Conservation (phyloP, 164 flowering plant species). For the Sextonia rubra region DNA sequence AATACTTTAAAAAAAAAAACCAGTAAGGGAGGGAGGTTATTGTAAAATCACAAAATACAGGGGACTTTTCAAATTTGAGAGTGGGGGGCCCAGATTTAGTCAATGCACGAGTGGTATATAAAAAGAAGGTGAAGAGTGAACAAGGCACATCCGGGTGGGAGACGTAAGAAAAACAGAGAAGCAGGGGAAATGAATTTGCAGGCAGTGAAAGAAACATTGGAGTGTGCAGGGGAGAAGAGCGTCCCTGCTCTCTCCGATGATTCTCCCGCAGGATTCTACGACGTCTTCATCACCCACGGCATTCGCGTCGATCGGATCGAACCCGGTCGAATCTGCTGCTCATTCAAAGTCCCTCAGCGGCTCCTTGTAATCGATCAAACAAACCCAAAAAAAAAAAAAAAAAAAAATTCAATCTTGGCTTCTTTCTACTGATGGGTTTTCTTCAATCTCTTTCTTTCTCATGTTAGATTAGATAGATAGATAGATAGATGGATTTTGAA, state of each 20-base stretch:
- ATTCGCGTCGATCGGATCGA: slow-evolving; percentile 10
- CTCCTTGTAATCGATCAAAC: background rate
- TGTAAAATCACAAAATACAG: too few species aligned
- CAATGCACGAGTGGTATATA: too few species aligned
- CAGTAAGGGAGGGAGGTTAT: too few species aligned
- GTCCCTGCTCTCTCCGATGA: slow-evolving; percentile 1
- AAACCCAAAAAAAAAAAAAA: background rate
- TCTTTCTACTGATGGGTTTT: background rate
- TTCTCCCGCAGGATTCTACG: slow-evolving; percentile 6
- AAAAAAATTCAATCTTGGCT: background rate
- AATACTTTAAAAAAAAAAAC: too few species aligned
- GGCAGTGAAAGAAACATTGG: slow-evolving; percentile 6
- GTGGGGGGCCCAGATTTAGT: too few species aligned
- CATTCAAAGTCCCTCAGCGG: slow-evolving; percentile 13
- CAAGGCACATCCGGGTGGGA: too few species aligned
- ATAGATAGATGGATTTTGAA: background rate
- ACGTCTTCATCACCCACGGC: slow-evolving; percentile 8
- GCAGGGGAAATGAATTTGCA: slow-evolving; percentile 7
- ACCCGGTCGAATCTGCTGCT: slow-evolving; percentile 19
- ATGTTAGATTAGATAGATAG: background rate
- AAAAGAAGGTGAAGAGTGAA: too few species aligned
- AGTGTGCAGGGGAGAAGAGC: slow-evolving; percentile 2
- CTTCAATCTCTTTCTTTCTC: background rate
- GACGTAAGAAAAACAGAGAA: too few species aligned
- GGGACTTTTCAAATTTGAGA: too few species aligned